phyloP scores from a whole-genome alignment of 352 stramenopile species.

The Ophiocytium majus region DNA sequence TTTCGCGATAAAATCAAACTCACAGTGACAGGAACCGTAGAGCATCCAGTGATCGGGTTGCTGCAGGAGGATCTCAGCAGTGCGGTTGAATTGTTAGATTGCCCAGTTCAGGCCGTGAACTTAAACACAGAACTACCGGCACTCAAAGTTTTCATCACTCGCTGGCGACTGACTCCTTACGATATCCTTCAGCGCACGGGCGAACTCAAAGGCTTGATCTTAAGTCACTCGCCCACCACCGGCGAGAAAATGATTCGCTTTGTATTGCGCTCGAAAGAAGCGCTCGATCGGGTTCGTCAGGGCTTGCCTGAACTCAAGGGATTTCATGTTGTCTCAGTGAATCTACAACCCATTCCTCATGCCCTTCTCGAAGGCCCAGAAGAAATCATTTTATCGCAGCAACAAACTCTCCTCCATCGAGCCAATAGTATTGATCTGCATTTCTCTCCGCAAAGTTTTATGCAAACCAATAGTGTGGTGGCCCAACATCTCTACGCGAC shows the following conservation, averaged over 20 bases:
- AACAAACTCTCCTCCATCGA: not conserved
- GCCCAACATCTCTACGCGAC: not conserved
- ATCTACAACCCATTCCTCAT: conserved; percentile 1
- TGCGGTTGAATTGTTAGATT: conserved; percentile 13
- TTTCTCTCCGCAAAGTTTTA: not conserved
- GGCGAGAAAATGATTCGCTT: not conserved
- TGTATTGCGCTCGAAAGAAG: conserved; percentile 8
- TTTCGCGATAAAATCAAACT: not conserved
- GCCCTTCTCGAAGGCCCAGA: not conserved
- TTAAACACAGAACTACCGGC: not conserved
- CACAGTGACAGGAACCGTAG: not conserved
- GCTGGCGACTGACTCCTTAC: not conserved
- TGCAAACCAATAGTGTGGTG: not conserved
- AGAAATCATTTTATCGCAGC: not conserved
- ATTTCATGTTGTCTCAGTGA: not conserved
- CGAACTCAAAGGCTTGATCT: not conserved
- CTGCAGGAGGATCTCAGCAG: too few relatives aligned
- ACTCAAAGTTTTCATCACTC: not conserved
- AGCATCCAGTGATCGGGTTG: not conserved
- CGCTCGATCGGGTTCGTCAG: not conserved
- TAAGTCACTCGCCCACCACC: not conserved
- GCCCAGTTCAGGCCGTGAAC: not conserved
- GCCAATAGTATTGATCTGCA: not conserved
- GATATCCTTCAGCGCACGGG: not conserved
- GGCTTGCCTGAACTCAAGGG: not conserved